Evolutionary conservation across 108 stramenopile species (phyloP).

Genomic region (Nitzschia palea): DNA sequence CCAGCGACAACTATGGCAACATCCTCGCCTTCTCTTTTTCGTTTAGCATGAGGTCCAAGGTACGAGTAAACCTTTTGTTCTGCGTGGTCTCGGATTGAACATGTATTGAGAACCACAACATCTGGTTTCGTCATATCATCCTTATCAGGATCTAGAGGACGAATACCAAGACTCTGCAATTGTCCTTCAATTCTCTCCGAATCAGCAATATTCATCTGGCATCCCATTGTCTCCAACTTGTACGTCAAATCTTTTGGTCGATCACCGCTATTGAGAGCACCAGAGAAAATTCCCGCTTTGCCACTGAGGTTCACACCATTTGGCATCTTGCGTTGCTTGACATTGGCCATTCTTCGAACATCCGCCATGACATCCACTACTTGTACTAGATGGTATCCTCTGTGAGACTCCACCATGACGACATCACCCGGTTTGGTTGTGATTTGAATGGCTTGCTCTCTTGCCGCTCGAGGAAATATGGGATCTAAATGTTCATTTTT

Average conservation of each 20-base stretch:
- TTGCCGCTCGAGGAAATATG: constrained; percentile 58
- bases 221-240: constrained; percentile 90
- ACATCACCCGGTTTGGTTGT: constrained; percentile 84
- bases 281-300: constrained; percentile 37
- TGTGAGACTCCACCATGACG: constrained; percentile 44
- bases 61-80: constrained; percentile 90
- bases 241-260: constrained; percentile 52
- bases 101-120: constrained; percentile 95
- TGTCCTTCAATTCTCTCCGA: constrained; percentile 96
- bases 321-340: constrained; percentile 54
- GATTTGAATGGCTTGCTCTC: constrained; percentile 53
- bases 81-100: constrained; percentile 96
- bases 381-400: constrained; percentile 83
- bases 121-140: constrained; percentile 58
- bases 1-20: constrained; percentile 93
- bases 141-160: constrained; percentile 36
- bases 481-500: constrained; percentile 70
- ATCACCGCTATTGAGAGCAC: constrained; percentile 11
- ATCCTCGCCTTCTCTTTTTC: constrained; percentile 84
- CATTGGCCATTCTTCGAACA: constrained; percentile 75
- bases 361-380: constrained; percentile 88
- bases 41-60: constrained; percentile 77
- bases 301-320: constrained; percentile 22
- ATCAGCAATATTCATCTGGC: constrained; percentile 98
- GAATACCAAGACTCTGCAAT: constrained; percentile 84